These are phyloP conservation scores for Candida chauliodis DNA, from an alignment of 805 yeast genomes.

Conservation along the genomic window DNA sequence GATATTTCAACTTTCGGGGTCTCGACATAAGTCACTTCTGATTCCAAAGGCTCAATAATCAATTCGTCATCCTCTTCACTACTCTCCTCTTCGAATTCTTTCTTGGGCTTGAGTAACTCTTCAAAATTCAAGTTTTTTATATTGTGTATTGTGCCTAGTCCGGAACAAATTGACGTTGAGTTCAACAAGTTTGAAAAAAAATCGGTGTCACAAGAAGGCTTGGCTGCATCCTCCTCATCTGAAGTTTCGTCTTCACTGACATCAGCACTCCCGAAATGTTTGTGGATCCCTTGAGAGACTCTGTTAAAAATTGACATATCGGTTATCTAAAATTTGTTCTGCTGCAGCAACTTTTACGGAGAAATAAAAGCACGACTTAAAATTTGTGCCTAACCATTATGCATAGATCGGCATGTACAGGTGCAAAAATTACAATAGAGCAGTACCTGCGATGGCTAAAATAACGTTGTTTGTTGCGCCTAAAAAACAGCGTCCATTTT, in stretches of 20 bases:
- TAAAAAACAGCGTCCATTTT: too few relatives aligned
- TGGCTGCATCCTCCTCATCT: constrained; percentile 27
- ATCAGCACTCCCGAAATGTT: neutral
- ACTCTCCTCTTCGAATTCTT: neutral
- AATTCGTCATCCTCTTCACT: neutral
- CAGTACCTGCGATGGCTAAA: neutral
- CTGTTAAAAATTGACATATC: constrained; percentile 6
- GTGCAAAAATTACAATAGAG: too few relatives aligned
- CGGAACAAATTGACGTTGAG: constrained; percentile 28
- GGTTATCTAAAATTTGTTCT: neutral
- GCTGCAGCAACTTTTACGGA: too few relatives aligned
- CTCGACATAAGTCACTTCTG: neutral
- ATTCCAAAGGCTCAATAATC: constrained; percentile 2
- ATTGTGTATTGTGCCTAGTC: constrained; percentile 15
- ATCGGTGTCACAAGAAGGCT: constrained; percentile 20
- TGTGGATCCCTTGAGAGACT: constrained; percentile 2
- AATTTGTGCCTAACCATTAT: too few relatives aligned
- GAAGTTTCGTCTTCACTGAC: constrained; percentile 3
- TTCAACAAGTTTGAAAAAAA: constrained; percentile 27
- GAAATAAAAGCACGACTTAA: constrained; percentile 2
- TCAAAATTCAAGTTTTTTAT: constrained; percentile 4
- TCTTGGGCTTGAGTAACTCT: constrained; percentile 2
- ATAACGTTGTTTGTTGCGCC: too few relatives aligned
- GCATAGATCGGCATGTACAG: too few relatives aligned
- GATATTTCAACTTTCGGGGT: constrained; percentile 1